Percentiles rank a stretch among this genome's conserved stretches.
These are phyloP conservation scores for Citrullus colocynthis DNA, from an alignment of 306 rosid species.

Conservation along the genomic window DNA sequence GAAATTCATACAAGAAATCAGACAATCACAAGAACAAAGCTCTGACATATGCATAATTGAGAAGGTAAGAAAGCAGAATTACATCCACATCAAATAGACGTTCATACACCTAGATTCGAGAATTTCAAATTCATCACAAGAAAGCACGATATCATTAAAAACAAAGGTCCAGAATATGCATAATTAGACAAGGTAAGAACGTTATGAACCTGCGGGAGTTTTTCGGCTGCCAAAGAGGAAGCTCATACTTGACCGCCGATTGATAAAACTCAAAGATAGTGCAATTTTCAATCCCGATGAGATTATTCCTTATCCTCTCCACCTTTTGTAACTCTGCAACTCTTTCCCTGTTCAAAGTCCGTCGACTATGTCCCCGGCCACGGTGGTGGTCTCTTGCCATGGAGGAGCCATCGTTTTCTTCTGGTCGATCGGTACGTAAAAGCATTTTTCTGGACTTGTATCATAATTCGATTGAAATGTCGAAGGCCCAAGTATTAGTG, in stretches of 20 bases:
- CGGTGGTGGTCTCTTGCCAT: neutral
- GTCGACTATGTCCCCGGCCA: neutral
- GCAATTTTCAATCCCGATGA: neutral
- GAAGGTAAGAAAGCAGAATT: neutral
- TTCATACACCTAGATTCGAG: neutral
- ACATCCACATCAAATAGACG: neutral
- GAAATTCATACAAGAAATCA: neutral
- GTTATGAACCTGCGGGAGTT: conserved; percentile 10
- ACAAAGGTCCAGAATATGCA: neutral
- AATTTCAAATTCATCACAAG: neutral
- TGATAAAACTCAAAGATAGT: neutral
- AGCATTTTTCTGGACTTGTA: neutral
- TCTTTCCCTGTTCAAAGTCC: neutral
- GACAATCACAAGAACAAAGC: too few relatives aligned
- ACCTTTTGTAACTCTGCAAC: neutral
- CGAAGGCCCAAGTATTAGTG: neutral
- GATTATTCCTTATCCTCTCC: neutral
- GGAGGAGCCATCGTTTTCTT: neutral
- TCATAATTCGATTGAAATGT: neutral
- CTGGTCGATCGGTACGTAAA: neutral
- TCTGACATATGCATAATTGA: neutral
- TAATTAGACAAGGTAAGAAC: neutral
- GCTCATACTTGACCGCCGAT: conserved; percentile 8
- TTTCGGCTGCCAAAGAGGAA: conserved; percentile 15
- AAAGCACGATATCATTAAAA: neutral